Conservation (phyloP, 768 basidiomycete genomes). For the Solioccasus polychromus region DNA sequence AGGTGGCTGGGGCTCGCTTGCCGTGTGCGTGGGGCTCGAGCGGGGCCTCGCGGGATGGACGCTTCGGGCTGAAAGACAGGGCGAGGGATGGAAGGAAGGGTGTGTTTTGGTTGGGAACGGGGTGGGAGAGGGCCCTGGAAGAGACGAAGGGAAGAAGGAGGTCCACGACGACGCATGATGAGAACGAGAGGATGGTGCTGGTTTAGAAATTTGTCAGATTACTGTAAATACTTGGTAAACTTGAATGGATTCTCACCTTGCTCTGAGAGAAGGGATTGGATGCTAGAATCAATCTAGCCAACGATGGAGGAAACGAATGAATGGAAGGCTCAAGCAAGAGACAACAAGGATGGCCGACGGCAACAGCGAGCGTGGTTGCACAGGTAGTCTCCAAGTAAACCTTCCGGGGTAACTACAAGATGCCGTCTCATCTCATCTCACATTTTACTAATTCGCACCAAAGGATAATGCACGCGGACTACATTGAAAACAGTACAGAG, state of each 20-base stretch:
- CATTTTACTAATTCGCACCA: neutral
- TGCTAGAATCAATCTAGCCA: constrained; percentile 5
- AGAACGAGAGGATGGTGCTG: neutral
- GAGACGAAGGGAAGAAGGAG: constrained; percentile 65
- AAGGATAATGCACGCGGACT: neutral
- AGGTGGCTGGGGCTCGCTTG: constrained; percentile 4
- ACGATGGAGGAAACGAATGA: neutral
- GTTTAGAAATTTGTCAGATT: too few relatives aligned
- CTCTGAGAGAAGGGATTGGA: too few relatives aligned
- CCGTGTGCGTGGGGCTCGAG: constrained; percentile 17
- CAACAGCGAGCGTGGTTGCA: too few relatives aligned
- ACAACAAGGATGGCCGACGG: too few relatives aligned
- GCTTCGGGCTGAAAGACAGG: constrained; percentile 45
- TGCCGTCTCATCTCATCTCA: neutral
- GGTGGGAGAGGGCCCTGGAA: constrained; percentile 58
- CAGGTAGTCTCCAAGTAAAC: too few relatives aligned
- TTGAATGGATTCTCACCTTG: too few relatives aligned
- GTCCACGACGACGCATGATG: constrained; percentile 63
- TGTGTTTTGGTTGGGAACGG: constrained; percentile 61
- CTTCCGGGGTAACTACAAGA: too few relatives aligned
- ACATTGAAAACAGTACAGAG: constrained; percentile 12
- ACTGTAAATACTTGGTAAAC: too few relatives aligned
- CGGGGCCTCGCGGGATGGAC: constrained; percentile 19
- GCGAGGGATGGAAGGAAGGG: constrained; percentile 61
- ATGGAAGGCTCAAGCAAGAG: neutral